Evolutionary conservation across 2,329 filamentous ascomycete genomes (phyloP).

Genomic region (Ploettnerulaceae sp.): DNA sequence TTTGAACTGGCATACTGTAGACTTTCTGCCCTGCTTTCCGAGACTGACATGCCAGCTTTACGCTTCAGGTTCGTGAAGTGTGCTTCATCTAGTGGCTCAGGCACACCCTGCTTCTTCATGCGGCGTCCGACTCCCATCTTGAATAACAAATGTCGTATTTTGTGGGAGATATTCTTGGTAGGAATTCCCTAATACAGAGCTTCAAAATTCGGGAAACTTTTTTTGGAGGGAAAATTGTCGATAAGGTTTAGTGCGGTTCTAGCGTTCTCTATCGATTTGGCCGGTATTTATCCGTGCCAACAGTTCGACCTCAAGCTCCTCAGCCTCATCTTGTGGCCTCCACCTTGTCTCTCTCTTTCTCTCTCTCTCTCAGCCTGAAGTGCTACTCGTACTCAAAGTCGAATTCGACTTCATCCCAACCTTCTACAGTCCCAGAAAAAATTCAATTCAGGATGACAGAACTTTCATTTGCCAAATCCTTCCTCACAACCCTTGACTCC

Average conservation of each 20-base stretch:
- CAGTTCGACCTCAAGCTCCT: neutral
- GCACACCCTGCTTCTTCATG: conserved; percentile 93
- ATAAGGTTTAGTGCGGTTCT: conserved; percentile 24
- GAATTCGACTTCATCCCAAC: neutral
- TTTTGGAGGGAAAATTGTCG: conserved; percentile 18
- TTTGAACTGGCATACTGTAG: conserved; percentile 43
- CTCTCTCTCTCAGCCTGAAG: neutral
- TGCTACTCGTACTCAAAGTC: neutral
- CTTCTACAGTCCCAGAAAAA: neutral
- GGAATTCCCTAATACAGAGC: too few species aligned
- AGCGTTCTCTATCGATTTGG: conserved; percentile 10
- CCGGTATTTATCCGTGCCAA: conserved; percentile 18
- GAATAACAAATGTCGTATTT: conserved; percentile 16
- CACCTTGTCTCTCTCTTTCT: neutral
- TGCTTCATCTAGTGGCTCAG: conserved; percentile 75
- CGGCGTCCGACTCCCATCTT: conserved; percentile 85
- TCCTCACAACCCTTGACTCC: conserved; percentile 74
- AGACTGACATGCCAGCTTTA: conserved; percentile 68
- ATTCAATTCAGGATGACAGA: conserved; percentile 62
- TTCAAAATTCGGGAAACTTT: conserved; percentile 15
- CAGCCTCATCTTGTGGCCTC: neutral
- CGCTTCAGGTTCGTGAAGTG: conserved; percentile 77
- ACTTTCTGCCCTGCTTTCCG: conserved; percentile 48
- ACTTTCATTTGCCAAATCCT: conserved; percentile 76
- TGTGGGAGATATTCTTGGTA: neutral